Evolutionary conservation across 148 eudicot genomes (phyloP).

Genomic region (Spergularia marina): DNA sequence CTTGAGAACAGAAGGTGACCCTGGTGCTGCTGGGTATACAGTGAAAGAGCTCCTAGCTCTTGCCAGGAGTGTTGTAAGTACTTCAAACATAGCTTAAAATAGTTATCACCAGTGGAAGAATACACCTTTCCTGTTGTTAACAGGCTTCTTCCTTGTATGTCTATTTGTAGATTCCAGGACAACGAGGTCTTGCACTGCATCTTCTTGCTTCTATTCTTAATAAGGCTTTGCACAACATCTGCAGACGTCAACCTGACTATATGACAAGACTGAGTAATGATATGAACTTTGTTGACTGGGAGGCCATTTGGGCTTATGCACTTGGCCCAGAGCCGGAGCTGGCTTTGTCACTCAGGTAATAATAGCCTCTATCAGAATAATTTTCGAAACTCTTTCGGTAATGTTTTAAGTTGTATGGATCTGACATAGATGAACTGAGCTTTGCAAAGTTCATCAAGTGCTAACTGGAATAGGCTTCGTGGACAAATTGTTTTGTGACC

Average conservation of each 20-base stretch:
- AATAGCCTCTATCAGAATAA: not conserved
- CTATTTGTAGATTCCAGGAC: constrained; percentile 70
- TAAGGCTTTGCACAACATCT: constrained; percentile 50
- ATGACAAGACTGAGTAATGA: constrained; percentile 20
- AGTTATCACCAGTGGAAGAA: not conserved
- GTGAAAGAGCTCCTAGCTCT: constrained; percentile 87
- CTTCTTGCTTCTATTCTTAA: constrained; percentile 66
- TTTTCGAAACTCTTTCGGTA: not conserved
- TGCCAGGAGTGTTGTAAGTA: constrained; percentile 85
- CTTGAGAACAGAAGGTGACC: constrained; percentile 94
- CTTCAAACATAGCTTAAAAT: not conserved
- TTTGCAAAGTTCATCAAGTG: not conserved
- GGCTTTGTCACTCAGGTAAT: constrained; percentile 76
- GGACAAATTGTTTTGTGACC: not conserved
- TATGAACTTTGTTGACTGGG: constrained; percentile 56
- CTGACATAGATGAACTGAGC: not conserved
- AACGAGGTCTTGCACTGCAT: constrained; percentile 80
- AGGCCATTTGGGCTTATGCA: constrained; percentile 89
- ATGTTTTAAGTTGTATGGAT: not conserved
- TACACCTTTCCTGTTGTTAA: not conserved
- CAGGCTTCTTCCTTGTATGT: constrained; percentile 6
- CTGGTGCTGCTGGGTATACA: constrained; percentile 93
- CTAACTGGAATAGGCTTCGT: not conserved
- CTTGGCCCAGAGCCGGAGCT: constrained; percentile 99
- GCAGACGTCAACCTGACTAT: constrained; percentile 36